Evolutionary conservation across 2,329 filamentous ascomycete species (phyloP).

Genomic region (Zalaria obscura): DNA sequence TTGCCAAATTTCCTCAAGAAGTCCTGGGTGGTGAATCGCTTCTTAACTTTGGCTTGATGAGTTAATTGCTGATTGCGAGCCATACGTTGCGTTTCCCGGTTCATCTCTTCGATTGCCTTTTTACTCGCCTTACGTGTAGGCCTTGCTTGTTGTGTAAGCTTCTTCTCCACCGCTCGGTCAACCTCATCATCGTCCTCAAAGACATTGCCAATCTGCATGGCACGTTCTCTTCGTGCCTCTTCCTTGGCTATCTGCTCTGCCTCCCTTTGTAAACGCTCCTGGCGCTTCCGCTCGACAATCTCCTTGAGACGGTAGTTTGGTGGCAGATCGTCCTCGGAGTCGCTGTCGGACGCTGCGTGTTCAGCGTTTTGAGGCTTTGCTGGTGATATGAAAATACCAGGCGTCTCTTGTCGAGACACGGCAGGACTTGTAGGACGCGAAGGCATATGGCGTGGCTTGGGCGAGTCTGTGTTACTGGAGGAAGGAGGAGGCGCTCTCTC

Average conservation of each 20-base stretch:
- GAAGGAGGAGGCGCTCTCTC: not conserved
- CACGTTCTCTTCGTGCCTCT: constrained; percentile 17
- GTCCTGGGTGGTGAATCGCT: constrained; percentile 73
- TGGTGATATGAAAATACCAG: constrained; percentile 4
- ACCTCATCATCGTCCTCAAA: constrained; percentile 35
- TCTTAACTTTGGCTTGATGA: constrained; percentile 75
- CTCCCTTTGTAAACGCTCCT: constrained; percentile 55
- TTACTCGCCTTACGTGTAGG: constrained; percentile 80
- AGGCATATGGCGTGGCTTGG: not conserved
- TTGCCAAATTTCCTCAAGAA: constrained; percentile 61
- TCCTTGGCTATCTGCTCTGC: constrained; percentile 32
- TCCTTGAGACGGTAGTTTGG: constrained; percentile 45
- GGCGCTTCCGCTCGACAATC: constrained; percentile 58
- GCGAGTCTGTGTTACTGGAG: not conserved
- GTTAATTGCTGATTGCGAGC: constrained; percentile 79
- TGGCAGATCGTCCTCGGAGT: constrained; percentile 23
- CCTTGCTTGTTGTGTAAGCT: constrained; percentile 52
- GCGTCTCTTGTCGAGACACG: not conserved
- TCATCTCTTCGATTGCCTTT: constrained; percentile 90
- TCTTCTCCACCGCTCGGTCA: constrained; percentile 29
- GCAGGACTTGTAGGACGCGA: not conserved
- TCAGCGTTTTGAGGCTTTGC: not conserved
- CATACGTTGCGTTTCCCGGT: constrained; percentile 83
- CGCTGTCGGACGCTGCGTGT: constrained; percentile 9
- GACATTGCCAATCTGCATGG: constrained; percentile 7